Base-by-base conservation (phyloP, 2,329 filamentous ascomycete genomes). In the Trematosphaeria pertusa region DNA sequence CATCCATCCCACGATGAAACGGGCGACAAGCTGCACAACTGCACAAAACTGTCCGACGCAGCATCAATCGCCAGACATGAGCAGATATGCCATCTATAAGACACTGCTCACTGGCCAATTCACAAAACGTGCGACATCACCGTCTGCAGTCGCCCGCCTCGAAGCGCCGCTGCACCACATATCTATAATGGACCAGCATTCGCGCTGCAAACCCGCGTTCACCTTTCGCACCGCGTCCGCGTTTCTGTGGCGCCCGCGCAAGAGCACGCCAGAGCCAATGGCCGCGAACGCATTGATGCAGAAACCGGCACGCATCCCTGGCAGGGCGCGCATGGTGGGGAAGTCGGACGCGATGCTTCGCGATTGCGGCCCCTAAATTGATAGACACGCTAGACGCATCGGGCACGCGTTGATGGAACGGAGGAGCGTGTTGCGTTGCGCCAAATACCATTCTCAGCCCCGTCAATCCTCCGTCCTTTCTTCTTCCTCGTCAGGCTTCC, bases 141-240 rank as follows among this genome's bases (percentile, higher is more conserved):
- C 21, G 11, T 31, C 44, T 36, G 41, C 30, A 18, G 34, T 39
- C n/a, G 37, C 21, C 34, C 31, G 24, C 43, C 14, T 22, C 14
- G 18, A 24, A 38, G 26, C 24, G 46, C 39, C 33, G 41, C 38
- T 37, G 21, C 40, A 43, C n/a, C 34, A 43, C 42, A 40, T 26
- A 26, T 40, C 14, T 21, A 39, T 46, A 43, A 47, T 15, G 44
- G 40, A 37, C 51, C 35, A 39, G 49, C 43, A 50, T 55, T 36
- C 61, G 49, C 52, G 55, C 37, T 46, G 50, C 43, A 49, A 54
- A 57, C 54, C 18, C 37, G 37, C 46, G 53, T 56, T 56, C 50
- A 41, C 46, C 37, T 54, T 61, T 60, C 62, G 61, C 55, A 58
- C 41, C 55, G 41, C 56, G 55, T 49, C 37, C 61, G 61, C 56